These are phyloP conservation scores for Pyrenula massariospora DNA, from an alignment of 495 filamentous ascomycete species.

Conservation along the genomic window DNA sequence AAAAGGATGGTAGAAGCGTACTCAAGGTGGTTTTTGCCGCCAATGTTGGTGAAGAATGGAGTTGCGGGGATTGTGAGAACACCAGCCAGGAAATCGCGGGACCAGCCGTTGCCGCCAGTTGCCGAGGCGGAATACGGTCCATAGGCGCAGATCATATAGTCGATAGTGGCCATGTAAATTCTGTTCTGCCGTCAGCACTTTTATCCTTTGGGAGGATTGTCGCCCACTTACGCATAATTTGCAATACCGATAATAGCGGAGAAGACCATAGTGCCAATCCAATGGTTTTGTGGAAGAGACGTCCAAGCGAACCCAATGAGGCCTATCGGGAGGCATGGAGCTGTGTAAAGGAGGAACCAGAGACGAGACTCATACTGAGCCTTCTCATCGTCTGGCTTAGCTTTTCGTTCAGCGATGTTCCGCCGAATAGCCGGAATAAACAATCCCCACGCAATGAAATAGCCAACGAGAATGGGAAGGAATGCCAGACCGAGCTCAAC, in stretches of 20 bases:
- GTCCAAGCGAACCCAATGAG: slow-evolving; percentile 56
- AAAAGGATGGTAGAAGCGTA: slow-evolving; percentile 62
- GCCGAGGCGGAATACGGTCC: slow-evolving; percentile 63
- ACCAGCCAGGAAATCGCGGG: slow-evolving; percentile 75
- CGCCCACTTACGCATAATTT: slow-evolving; percentile 37
- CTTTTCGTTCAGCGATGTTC: slow-evolving; percentile 32
- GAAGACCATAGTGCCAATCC: slow-evolving; percentile 56
- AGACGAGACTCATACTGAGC: slow-evolving; percentile 52
- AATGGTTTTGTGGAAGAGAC: slow-evolving; percentile 39
- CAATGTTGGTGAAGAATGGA: slow-evolving; percentile 57
- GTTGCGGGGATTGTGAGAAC: slow-evolving; percentile 63
- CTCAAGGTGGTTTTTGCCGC: slow-evolving; percentile 46
- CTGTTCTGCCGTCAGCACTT: too few species aligned
- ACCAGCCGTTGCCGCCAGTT: slow-evolving; percentile 61
- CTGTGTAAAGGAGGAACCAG: slow-evolving; percentile 45
- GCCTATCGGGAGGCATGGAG: slow-evolving; percentile 45
- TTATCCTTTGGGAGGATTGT: neutral
- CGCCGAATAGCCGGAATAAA: slow-evolving; percentile 43
- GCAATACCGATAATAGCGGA: slow-evolving; percentile 54
- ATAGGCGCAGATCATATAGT: slow-evolving; percentile 64
- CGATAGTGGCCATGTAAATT: slow-evolving; percentile 68
- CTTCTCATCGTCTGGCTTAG: slow-evolving; percentile 38
- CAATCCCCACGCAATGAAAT: slow-evolving; percentile 42
- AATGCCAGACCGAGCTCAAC: slow-evolving; percentile 42
- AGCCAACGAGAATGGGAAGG: slow-evolving; percentile 46